Base-by-base conservation (phyloP, 2,329 filamentous ascomycete genomes). In the Aspergillus novoparasiticus region DNA sequence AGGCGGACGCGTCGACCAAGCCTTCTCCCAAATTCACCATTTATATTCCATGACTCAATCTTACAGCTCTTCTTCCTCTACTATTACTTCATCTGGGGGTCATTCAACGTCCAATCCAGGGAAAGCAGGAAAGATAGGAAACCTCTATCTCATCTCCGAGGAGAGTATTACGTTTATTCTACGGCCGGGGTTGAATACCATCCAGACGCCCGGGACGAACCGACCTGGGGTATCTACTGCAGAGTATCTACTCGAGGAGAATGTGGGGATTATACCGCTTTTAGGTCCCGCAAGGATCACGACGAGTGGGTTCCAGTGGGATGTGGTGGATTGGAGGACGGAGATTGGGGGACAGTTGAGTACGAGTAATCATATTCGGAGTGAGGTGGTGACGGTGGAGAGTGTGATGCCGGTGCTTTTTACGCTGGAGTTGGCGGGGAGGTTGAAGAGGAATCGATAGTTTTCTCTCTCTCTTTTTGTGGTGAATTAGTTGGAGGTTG, bases 1-100 rank as follows among this genome's bases (percentile, higher is more conserved):
- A 0, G 93, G 92, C 50, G 95, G 95, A 8, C 89, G 95, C 34
- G 91, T 98, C 19, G 95, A 99, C 77, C 95, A 99, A 76, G 94
- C 90, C 1, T 85, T 99, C 55, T 93, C 92, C 62, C 89, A 96
- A 71, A 85, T 99, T 58, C 92, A 97, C 75, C 92, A 97, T 74
- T 84, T 98, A 53, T 94, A 85, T 62, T 79, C 82, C 63, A 84
- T 77, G 68, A 74, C 68, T 6, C 63, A 84, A 69, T 78, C 39
- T 4, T 45, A 56, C 30, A 23, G 23, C 32, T 10, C 32, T 14
- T 12, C 30, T 39, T 12, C 51, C 3, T 14, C 46, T 6, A 6
- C 26, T 8, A 28, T 1, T 28, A 28, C 46, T 32, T 32, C 32
- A 11, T 12, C 32, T 34, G 12, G 30, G n/a, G 4, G 19, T 36